Conservation (phyloP, 805 yeast species). For the Debaryomyces prosopidis region DNA sequence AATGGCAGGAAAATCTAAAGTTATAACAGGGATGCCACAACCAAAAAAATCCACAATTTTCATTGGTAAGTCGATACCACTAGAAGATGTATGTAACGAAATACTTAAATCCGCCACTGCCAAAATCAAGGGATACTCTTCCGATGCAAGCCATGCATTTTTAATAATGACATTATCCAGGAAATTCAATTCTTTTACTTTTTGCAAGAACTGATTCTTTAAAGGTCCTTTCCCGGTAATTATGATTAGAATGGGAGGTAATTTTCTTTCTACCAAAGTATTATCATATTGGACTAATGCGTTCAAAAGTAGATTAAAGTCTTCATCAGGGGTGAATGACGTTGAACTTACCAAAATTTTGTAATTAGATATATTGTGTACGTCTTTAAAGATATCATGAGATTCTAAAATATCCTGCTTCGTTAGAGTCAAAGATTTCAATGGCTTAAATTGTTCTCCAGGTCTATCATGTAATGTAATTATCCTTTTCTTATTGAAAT, state of each 20-base stretch:
- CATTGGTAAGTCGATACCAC: constrained; percentile 96
- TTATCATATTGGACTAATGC: constrained; percentile 65
- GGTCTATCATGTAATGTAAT: constrained; percentile 86
- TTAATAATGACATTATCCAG: constrained; percentile 55
- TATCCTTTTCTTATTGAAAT: constrained; percentile 45
- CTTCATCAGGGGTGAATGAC: constrained; percentile 95
- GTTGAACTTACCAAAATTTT: constrained; percentile 83
- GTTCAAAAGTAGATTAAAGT: constrained; percentile 65
- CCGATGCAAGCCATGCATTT: constrained; percentile 74
- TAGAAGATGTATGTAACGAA: constrained; percentile 86
- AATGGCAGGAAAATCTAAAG: constrained; percentile 75
- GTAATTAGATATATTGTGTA: constrained; percentile 35
- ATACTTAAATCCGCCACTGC: constrained; percentile 84
- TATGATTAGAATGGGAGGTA: constrained; percentile 61
- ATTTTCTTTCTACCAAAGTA: constrained; percentile 4
- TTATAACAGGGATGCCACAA: constrained; percentile 87
- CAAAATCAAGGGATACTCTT: constrained; percentile 76
- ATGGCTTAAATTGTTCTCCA: constrained; percentile 61
- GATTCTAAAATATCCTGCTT: constrained; percentile 26
- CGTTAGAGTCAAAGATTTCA: constrained; percentile 30
- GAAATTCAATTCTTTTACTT: constrained; percentile 45
- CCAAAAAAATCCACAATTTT: constrained; percentile 96
- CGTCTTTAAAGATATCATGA: constrained; percentile 26
- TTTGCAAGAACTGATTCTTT: constrained; percentile 49
- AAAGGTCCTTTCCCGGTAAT: constrained; percentile 98